Evolutionary conservation across 106 monocot species (phyloP).

Genomic region (Amphibolis antarctica): DNA sequence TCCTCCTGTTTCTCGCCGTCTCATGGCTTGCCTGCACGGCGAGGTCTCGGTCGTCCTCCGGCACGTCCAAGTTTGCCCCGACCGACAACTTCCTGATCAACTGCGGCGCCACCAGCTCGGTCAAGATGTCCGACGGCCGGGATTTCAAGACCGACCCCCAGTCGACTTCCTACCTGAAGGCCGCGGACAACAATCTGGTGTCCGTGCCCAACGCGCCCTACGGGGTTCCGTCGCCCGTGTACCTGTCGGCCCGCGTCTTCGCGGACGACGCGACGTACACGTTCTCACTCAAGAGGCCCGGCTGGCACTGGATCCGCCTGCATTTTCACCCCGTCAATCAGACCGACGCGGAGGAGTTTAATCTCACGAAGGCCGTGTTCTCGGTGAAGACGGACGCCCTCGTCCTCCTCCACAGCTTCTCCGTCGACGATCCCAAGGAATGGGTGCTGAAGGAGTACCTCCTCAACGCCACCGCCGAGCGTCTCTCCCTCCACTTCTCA

Average conservation of each 20-base stretch:
- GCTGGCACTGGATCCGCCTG: conserved; percentile 84
- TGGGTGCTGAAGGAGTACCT: conserved; percentile 59
- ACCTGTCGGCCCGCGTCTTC: conserved; percentile 70
- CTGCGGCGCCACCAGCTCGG: conserved; percentile 42
- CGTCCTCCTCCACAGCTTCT: conserved; percentile 75
- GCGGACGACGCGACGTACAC: conserved; percentile 46
- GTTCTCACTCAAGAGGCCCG: conserved; percentile 50
- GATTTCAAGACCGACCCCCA: conserved; percentile 60
- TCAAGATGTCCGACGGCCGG: conserved; percentile 37
- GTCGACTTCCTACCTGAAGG: conserved; percentile 33
- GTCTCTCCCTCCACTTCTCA: conserved; percentile 37
- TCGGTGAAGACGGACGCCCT: conserved; percentile 46
- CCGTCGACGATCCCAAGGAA: conserved; percentile 14
- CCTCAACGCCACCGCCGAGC: conserved; percentile 46
- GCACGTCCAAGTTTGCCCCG: conserved; percentile 22
- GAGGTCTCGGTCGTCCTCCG: neutral
- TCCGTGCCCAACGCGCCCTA: conserved; percentile 25
- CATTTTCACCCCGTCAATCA: conserved; percentile 55
- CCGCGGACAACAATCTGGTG: conserved; percentile 23
- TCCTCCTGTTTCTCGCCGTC: neutral
- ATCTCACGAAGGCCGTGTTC: conserved; percentile 53
- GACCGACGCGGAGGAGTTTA: conserved; percentile 7
- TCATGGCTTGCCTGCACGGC: neutral
- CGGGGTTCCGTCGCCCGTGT: conserved; percentile 54
- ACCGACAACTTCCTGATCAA: conserved; percentile 64